These are phyloP conservation scores for Coemansia sp. DNA, from an alignment of 192 early-diverging fungal genomes.

Conservation along the genomic window DNA sequence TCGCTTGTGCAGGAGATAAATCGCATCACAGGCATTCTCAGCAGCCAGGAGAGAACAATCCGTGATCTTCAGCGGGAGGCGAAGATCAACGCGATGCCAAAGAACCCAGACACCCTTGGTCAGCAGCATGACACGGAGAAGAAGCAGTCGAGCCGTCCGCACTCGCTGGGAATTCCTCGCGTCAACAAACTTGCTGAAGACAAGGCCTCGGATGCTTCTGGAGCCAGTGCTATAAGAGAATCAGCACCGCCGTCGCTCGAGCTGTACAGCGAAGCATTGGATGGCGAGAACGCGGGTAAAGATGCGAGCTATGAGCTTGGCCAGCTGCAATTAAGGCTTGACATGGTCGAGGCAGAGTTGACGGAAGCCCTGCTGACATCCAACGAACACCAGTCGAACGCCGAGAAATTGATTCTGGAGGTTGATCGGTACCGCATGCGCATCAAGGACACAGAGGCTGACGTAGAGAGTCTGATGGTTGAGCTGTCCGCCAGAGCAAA, in stretches of 20 bases:
- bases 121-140: background rate
- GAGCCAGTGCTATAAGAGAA: background rate
- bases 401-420: constrained; percentile 10
- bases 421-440: constrained; percentile 13
- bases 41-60: constrained; percentile 14
- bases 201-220: background rate
- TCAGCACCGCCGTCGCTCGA: background rate
- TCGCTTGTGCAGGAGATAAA: constrained; percentile 15
- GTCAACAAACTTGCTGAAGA: background rate
- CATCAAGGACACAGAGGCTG: constrained; percentile 16
- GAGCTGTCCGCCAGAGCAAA: constrained; percentile 27
- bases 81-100: background rate
- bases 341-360: constrained; percentile 32
- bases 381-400: constrained; percentile 24
- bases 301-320: background rate
- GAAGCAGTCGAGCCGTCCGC: constrained; percentile 7
- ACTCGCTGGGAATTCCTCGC: constrained; percentile 5
- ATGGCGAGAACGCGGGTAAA: background rate
- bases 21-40: constrained; percentile 9
- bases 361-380: constrained; percentile 19
- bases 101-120: background rate
- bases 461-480: constrained; percentile 25
- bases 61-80: background rate
- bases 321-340: constrained; percentile 25
- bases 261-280: background rate